Percentiles rank a stretch among this genome's conserved stretches.
Evolutionary conservation across 768 basidiomycete species (phyloP).

Genomic region (Amanita molliuscula): DNA sequence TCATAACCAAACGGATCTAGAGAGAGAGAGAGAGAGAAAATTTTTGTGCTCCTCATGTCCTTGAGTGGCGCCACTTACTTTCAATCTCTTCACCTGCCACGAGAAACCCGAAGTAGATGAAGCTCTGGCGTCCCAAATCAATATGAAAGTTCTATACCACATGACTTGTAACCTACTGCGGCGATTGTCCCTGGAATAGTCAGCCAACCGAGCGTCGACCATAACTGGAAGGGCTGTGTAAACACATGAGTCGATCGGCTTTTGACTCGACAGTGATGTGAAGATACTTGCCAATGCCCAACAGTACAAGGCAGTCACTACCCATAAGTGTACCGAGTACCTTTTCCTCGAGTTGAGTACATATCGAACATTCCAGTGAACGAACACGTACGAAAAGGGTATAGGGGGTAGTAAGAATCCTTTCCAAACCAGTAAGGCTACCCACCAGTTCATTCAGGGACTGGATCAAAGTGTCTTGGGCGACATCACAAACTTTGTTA

Average conservation of each 20-base stretch:
- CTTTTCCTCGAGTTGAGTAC: conserved; percentile 18
- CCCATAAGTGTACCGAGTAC: conserved; percentile 62
- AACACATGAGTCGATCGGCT: conserved; percentile 5
- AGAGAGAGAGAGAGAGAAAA: neutral
- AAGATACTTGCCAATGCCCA: conserved; percentile 35
- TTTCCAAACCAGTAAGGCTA: conserved; percentile 56
- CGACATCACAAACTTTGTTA: neutral
- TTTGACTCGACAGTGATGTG: neutral
- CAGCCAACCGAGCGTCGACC: conserved; percentile 40
- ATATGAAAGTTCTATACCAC: neutral
- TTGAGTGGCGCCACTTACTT: conserved; percentile 32
- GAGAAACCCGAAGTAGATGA: conserved; percentile 67
- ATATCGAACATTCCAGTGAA: neutral
- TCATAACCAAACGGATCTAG: conserved; percentile 52
- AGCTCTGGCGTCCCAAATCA: conserved; percentile 28
- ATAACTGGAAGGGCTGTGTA: conserved; percentile 55
- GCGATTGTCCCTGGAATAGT: conserved; percentile 57
- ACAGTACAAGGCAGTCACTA: conserved; percentile 51
- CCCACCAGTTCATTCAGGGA: conserved; percentile 50
- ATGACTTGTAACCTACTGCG: conserved; percentile 24
- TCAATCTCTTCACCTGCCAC: conserved; percentile 71
- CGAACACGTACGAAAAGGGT: conserved; percentile 47
- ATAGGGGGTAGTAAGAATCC: conserved; percentile 72
- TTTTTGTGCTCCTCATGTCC: neutral
- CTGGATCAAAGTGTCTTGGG: conserved; percentile 32